phyloP scores from a whole-genome alignment of 441 rosid species.

The Erodium chrysanthum region DNA sequence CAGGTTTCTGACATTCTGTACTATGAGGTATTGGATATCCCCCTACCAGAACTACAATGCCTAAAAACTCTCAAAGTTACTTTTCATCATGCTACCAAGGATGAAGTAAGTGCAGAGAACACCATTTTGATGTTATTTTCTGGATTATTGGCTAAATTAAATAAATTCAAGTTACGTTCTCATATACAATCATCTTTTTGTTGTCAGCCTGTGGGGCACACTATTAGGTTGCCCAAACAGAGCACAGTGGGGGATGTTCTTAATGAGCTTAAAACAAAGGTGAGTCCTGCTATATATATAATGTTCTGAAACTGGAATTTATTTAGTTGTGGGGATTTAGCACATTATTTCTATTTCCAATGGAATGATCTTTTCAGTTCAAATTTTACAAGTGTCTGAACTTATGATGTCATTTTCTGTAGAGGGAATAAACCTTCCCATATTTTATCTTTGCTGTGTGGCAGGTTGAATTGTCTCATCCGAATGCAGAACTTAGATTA shows the following conservation, averaged over 20 bases:
- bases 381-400: not conserved
- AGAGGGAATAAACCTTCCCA: not conserved
- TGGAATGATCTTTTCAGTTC: slow-evolving; percentile 3
- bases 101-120: slow-evolving; percentile 42
- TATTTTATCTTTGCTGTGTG: slow-evolving; percentile 8
- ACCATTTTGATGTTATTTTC: slow-evolving; percentile 10
- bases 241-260: slow-evolving; percentile 72
- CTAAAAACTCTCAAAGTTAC: slow-evolving; percentile 63
- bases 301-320: slow-evolving; percentile 2
- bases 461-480: slow-evolving; percentile 66
- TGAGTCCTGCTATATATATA: slow-evolving; percentile 13
- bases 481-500: slow-evolving; percentile 58
- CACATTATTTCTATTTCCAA: not conserved
- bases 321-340: not conserved
- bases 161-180: slow-evolving; percentile 11
- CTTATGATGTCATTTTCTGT: not conserved
- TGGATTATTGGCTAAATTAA: slow-evolving; percentile 13
- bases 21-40: slow-evolving; percentile 66
- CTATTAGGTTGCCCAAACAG: slow-evolving; percentile 59
- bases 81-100: slow-evolving; percentile 63
- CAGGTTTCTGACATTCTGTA: slow-evolving; percentile 65
- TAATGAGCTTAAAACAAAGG: slow-evolving; percentile 60
- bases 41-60: slow-evolving; percentile 66
- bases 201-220: slow-evolving; percentile 49
- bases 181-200: slow-evolving; percentile 18